A percentile compares a stretch with the other conserved stretches of the same genome.
These are phyloP conservation scores for Hymenoscyphus scutula DNA, from an alignment of 2,329 filamentous ascomycete genomes.

Conservation along the genomic window DNA sequence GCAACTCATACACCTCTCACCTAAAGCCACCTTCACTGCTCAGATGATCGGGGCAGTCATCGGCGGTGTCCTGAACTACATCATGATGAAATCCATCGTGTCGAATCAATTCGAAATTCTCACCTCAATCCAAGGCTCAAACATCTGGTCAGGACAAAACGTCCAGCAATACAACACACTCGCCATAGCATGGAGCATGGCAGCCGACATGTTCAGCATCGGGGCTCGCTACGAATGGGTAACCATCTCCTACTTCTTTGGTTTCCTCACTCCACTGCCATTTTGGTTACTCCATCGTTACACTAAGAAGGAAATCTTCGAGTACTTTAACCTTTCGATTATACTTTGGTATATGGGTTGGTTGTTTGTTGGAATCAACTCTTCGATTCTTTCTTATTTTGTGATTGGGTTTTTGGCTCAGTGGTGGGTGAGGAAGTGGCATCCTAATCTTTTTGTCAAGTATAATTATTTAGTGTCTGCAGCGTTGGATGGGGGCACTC, in stretches of 20 bases:
- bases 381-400: conserved; percentile 38
- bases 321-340: conserved; percentile 43
- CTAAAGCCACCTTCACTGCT: conserved; percentile 62
- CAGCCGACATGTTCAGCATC: conserved; percentile 42
- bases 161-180: conserved; percentile 46
- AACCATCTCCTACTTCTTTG: conserved; percentile 42
- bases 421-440: conserved; percentile 49
- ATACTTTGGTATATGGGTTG: conserved; percentile 44
- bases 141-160: conserved; percentile 48
- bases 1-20: conserved; percentile 56
- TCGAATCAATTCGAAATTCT: conserved; percentile 43
- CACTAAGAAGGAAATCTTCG: conserved; percentile 26
- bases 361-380: conserved; percentile 45
- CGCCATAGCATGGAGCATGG: conserved; percentile 41
- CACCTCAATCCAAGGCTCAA: conserved; percentile 41
- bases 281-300: conserved; percentile 33
- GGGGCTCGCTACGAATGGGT: conserved; percentile 42
- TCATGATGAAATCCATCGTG: conserved; percentile 44
- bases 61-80: conserved; percentile 45
- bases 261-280: conserved; percentile 44
- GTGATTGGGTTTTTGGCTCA: conserved; percentile 39
- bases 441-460: conserved; percentile 70
- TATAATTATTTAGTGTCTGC: conserved; percentile 77
- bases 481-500: conserved; percentile 67
- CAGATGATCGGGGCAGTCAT: conserved; percentile 43